These are phyloP conservation scores for Populus tomentosa DNA, from an alignment of 441 rosid genomes.

Conservation along the genomic window DNA sequence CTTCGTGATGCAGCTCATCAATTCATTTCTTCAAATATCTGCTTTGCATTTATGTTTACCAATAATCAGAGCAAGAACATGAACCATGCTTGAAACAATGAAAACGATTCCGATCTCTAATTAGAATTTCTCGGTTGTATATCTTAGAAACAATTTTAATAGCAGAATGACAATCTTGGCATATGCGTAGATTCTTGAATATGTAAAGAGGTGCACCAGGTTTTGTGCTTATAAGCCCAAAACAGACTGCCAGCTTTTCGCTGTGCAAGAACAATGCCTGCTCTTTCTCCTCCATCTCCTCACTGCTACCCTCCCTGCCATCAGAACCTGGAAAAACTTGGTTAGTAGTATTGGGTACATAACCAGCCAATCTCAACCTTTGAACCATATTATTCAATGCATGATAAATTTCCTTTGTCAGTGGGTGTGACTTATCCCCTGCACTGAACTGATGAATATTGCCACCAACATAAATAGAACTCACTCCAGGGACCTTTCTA, in stretches of 20 bases:
- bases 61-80: constrained; percentile 77
- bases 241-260: constrained; percentile 79
- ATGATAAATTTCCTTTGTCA: constrained; percentile 42
- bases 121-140: constrained; percentile 55
- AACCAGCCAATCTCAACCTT: constrained; percentile 57
- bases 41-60: constrained; percentile 36
- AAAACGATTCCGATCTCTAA: constrained; percentile 79
- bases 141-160: constrained; percentile 54
- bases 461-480: constrained; percentile 55
- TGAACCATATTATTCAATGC: constrained; percentile 53
- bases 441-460: constrained; percentile 61
- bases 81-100: constrained; percentile 66
- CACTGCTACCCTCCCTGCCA: constrained; percentile 22
- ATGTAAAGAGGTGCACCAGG: constrained; percentile 44
- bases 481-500: constrained; percentile 70
- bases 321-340: constrained; percentile 37
- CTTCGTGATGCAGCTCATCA: too few species aligned
- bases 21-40: neutral
- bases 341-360: constrained; percentile 40
- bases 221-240: constrained; percentile 61
- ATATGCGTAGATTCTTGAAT: constrained; percentile 75
- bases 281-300: constrained; percentile 65
- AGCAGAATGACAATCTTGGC: constrained; percentile 77
- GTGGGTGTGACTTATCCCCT: constrained; percentile 67
- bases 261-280: constrained; percentile 67